phyloP scores from a whole-genome alignment of 495 filamentous ascomycete species.

The Usnea hakonensis region DNA sequence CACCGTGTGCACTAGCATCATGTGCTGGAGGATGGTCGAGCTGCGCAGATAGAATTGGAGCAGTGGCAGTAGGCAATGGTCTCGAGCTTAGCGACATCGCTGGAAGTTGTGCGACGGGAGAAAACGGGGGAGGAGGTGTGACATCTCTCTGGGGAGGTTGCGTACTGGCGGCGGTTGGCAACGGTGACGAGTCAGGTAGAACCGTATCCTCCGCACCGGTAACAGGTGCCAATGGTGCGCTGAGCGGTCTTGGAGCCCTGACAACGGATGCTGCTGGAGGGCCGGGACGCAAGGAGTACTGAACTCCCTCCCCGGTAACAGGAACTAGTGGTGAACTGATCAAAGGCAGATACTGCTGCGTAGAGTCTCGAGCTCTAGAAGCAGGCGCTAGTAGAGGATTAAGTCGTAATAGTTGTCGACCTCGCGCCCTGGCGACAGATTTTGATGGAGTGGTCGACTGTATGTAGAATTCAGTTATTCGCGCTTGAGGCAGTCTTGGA shows the following conservation, averaged over 20 bases:
- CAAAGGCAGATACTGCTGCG: background rate
- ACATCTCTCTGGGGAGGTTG: background rate
- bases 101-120: background rate
- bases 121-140: no score
- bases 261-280: background rate
- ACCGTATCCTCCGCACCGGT: background rate
- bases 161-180: background rate
- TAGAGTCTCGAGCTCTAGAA: background rate
- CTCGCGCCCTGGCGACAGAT: background rate
- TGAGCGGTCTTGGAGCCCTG: background rate
- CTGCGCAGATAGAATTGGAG: background rate
- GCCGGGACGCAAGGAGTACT: background rate
- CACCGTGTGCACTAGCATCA: background rate
- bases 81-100: background rate
- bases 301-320: background rate
- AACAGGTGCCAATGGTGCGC: background rate
- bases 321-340: background rate
- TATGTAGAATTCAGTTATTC: background rate
- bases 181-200: background rate
- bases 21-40: background rate
- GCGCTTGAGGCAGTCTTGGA: background rate
- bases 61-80: background rate
- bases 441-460: background rate
- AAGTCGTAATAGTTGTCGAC: background rate
- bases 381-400: background rate